Evolutionary conservation across 768 basidiomycete genomes (phyloP).

Genomic region (Lepiota subincarnata): DNA sequence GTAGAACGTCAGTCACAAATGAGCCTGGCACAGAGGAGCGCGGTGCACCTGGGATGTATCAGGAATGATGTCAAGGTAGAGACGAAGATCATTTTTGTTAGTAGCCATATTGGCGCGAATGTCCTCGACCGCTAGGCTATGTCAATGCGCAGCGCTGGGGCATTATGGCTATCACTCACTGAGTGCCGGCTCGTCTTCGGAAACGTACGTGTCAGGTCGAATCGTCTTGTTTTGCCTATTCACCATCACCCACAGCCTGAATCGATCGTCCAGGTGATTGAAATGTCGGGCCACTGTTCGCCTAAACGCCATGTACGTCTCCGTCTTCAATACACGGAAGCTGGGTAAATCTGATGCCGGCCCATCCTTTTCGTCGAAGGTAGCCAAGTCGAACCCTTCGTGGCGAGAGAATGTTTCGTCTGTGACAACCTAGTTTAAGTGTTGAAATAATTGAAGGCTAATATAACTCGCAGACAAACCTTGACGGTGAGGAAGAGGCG

Average conservation of each 20-base stretch:
- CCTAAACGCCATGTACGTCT: conserved; percentile 92
- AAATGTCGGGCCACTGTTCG: conserved; percentile 85
- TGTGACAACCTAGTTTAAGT: conserved; percentile 72
- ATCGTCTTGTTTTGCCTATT: conserved; percentile 99
- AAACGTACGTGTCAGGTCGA: conserved; percentile 92
- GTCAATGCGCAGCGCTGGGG: conserved; percentile 3
- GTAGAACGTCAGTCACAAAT: not conserved
- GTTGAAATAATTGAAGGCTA: not conserved
- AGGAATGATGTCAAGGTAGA: conserved; percentile 89
- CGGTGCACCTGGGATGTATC: conserved; percentile 66
- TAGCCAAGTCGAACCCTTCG: conserved; percentile 96
- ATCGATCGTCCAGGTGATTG: conserved; percentile 78
- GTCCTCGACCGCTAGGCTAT: conserved; percentile 75
- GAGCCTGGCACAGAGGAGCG: not conserved
- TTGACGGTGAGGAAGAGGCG: conserved; percentile 97
- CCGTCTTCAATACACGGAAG: conserved; percentile 93
- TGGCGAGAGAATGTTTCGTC: conserved; percentile 93
- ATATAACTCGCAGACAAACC: conserved; percentile 30
- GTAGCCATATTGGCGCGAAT: conserved; percentile 99
- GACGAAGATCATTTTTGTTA: conserved; percentile 86
- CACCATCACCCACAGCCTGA: conserved; percentile 95
- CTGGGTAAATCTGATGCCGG: conserved; percentile 90
- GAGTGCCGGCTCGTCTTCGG: conserved; percentile 87
- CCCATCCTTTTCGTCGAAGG: conserved; percentile 97
- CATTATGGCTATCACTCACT: conserved; percentile 49